phyloP scores from a whole-genome alignment of 2,329 filamentous ascomycete genomes.

The Penicillium sp. region DNA sequence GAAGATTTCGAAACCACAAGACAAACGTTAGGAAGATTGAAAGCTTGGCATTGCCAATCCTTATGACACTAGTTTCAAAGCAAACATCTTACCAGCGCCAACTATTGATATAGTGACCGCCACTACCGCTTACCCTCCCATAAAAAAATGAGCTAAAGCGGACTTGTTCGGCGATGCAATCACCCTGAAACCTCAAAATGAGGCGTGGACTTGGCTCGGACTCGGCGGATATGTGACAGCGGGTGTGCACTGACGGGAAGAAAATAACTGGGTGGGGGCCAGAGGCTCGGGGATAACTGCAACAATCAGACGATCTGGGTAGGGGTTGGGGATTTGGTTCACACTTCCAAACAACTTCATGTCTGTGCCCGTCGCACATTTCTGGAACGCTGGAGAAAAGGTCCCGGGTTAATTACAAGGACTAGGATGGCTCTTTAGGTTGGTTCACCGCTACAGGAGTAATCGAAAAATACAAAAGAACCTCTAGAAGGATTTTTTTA shows the following conservation, averaged over 20 bases:
- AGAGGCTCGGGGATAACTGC: neutral
- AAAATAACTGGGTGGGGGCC: constrained; percentile 6
- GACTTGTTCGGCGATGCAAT: constrained; percentile 22
- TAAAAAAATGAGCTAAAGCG: constrained; percentile 7
- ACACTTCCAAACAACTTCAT: constrained; percentile 4
- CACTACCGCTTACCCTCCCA: constrained; percentile 7
- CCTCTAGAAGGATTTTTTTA: neutral
- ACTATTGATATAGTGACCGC: constrained; percentile 9
- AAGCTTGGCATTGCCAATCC: constrained; percentile 2
- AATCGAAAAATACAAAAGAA: neutral
- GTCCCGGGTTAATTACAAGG: neutral
- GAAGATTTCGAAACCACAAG: neutral
- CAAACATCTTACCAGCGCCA: constrained; percentile 4
- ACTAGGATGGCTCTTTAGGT: neutral
- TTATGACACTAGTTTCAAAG: constrained; percentile 4
- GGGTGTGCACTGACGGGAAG: constrained; percentile 14
- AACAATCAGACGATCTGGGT: neutral
- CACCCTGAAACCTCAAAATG: constrained; percentile 21
- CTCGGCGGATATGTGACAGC: constrained; percentile 19
- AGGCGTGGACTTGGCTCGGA: constrained; percentile 8
- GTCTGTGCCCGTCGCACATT: constrained; percentile 1
- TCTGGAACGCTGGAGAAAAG: constrained; percentile 1
- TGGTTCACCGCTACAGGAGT: constrained; percentile 12
- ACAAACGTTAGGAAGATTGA: constrained; percentile 4
- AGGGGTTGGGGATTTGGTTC: neutral